phyloP scores from a whole-genome alignment of 2,329 filamentous ascomycete genomes.

The Paecilomyces niveus region DNA sequence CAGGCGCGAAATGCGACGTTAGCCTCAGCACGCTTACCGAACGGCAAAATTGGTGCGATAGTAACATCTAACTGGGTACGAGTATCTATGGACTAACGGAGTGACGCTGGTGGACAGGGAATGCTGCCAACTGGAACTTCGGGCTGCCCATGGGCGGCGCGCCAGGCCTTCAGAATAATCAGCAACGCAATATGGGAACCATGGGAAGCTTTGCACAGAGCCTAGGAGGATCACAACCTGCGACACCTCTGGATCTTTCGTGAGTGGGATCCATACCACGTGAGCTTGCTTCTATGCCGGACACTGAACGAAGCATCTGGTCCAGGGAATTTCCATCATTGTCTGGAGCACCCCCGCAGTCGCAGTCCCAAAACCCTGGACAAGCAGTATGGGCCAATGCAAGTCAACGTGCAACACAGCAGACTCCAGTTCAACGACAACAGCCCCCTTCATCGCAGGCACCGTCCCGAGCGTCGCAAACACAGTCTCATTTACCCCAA shows the following conservation, averaged over 20 bases:
- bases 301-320: slow-evolving; percentile 4
- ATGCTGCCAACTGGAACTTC: slow-evolving; percentile 52
- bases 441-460: slow-evolving; percentile 38
- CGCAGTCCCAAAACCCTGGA: slow-evolving; percentile 44
- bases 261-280: slow-evolving; percentile 31
- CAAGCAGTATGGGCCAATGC: slow-evolving; percentile 53
- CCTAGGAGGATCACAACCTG: slow-evolving; percentile 46
- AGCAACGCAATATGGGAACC: slow-evolving; percentile 44
- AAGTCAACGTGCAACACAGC: slow-evolving; percentile 46
- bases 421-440: slow-evolving; percentile 48
- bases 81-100: slow-evolving; percentile 15
- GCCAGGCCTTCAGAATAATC: slow-evolving; percentile 43
- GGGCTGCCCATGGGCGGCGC: slow-evolving; percentile 48
- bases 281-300: not conserved
- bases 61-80: not conserved
- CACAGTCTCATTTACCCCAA: slow-evolving; percentile 32
- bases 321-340: slow-evolving; percentile 57
- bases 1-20: slow-evolving; percentile 42
- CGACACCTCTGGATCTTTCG: slow-evolving; percentile 50
- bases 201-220: slow-evolving; percentile 52
- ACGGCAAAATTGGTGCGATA: slow-evolving; percentile 47
- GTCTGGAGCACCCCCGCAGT: slow-evolving; percentile 50
- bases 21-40: slow-evolving; percentile 44
- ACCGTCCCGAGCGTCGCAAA: slow-evolving; percentile 33
- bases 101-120: slow-evolving; percentile 31